phyloP scores from a whole-genome alignment of 73 alveolate species.

The Symbiodinium pilosum region DNA sequence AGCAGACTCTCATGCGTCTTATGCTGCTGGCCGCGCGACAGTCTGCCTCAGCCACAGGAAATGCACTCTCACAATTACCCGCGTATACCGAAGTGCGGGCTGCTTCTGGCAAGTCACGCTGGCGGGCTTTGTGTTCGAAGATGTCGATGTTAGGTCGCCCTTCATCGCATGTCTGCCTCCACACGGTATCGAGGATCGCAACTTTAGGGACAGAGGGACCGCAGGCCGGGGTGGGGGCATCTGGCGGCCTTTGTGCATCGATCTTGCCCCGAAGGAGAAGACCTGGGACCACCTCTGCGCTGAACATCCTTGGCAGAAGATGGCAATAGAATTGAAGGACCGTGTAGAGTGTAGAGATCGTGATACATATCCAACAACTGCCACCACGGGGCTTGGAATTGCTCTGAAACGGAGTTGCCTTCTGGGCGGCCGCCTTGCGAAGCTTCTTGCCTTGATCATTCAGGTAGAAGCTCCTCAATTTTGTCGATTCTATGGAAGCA shows the following conservation, averaged over 20 bases:
- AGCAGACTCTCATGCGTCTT: neutral
- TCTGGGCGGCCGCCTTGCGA: constrained; percentile 1
- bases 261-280: constrained; percentile 1
- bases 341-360: too few relatives aligned
- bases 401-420: neutral
- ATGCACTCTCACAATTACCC: neutral
- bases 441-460: neutral
- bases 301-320: neutral
- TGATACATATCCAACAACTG: too few relatives aligned
- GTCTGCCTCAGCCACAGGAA: neutral
- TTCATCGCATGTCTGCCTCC: constrained; percentile 5
- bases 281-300: neutral
- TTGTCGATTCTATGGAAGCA: too few relatives aligned
- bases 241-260: neutral
- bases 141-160: neutral
- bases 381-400: neutral
- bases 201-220: neutral
- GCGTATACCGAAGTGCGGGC: too few relatives aligned
- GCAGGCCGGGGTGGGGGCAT: neutral
- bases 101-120: neutral
- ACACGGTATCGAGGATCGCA: too few relatives aligned
- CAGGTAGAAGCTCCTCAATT: too few relatives aligned
- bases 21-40: neutral
- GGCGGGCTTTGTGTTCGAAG: constrained; percentile 3
- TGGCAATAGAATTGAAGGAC: too few relatives aligned